phyloP scores from a whole-genome alignment of 371 early-diverging fungal genomes.

The Apophysomyces variabilis region DNA sequence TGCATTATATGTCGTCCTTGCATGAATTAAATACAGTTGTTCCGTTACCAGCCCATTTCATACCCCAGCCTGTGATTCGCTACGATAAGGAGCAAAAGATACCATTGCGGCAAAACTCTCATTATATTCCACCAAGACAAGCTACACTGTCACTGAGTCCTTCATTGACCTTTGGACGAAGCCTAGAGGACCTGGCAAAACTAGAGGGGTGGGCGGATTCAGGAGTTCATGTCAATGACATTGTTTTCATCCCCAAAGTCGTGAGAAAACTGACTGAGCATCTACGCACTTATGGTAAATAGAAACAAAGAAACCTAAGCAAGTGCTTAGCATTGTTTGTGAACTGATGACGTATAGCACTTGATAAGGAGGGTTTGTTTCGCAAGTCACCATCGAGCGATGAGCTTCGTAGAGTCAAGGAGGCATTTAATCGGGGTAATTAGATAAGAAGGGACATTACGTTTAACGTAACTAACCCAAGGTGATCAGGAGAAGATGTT shows the following conservation, averaged over 20 bases:
- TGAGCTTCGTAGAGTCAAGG: constrained; percentile 61
- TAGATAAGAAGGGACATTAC: constrained; percentile 4
- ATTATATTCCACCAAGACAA: neutral
- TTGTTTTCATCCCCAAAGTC: constrained; percentile 33
- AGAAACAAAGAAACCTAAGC: neutral
- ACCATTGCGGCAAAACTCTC: constrained; percentile 12
- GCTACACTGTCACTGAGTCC: constrained; percentile 7
- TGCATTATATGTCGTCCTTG: constrained; percentile 78
- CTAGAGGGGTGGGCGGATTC: constrained; percentile 21
- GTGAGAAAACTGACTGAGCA: constrained; percentile 36
- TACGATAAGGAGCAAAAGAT: constrained; percentile 45
- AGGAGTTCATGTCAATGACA: constrained; percentile 20
- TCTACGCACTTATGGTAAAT: constrained; percentile 36
- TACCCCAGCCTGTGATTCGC: constrained; percentile 79
- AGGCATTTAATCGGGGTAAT: constrained; percentile 68
- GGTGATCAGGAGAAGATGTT: constrained; percentile 45
- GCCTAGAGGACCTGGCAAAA: constrained; percentile 36
- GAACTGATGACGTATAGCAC: constrained; percentile 45
- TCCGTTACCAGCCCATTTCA: constrained; percentile 72
- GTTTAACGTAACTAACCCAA: neutral
- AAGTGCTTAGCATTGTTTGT: neutral
- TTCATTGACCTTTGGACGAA: constrained; percentile 45
- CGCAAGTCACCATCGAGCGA: constrained; percentile 78
- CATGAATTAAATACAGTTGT: constrained; percentile 69
- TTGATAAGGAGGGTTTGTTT: constrained; percentile 88